Evolutionary conservation across 495 filamentous ascomycete genomes (phyloP).

Genomic region (Penicillium soppii): DNA sequence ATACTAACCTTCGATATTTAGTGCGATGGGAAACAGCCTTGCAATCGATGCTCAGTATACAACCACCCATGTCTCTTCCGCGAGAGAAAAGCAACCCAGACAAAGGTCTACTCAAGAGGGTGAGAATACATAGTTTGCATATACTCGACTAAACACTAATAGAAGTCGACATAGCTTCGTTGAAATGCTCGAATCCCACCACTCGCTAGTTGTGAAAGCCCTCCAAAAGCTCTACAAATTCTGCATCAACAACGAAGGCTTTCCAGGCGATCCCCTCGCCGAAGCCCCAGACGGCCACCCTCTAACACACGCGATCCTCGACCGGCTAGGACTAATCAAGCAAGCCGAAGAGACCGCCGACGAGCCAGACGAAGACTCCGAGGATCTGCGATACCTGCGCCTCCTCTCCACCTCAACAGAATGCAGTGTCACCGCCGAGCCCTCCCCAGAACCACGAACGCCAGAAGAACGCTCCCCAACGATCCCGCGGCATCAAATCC

Average conservation of each 20-base stretch:
- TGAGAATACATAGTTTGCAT: conserved; percentile 13
- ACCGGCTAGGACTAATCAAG: conserved; percentile 47
- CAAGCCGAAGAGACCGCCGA: conserved; percentile 47
- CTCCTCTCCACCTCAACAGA: conserved; percentile 41
- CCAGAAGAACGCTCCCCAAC: conserved; percentile 36
- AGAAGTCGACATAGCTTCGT: conserved; percentile 39
- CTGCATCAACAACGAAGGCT: conserved; percentile 45
- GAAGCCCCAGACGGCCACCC: conserved; percentile 44
- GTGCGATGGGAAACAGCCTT: conserved; percentile 52
- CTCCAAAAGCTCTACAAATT: conserved; percentile 45
- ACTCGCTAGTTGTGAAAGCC: conserved; percentile 45
- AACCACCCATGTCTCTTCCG: conserved; percentile 50
- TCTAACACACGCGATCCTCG: conserved; percentile 46
- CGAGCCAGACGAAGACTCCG: conserved; percentile 38
- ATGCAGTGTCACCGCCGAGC: conserved; percentile 40
- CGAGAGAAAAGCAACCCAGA: conserved; percentile 47
- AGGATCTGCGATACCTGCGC: conserved; percentile 40
- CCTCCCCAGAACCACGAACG: conserved; percentile 42
- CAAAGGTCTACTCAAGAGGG: conserved; percentile 50
- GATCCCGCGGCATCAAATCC: conserved; percentile 9
- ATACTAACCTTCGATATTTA: conserved; percentile 22
- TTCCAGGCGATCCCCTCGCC: conserved; percentile 46
- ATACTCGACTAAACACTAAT: conserved; percentile 2
- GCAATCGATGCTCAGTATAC: conserved; percentile 48
- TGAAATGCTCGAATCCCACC: conserved; percentile 50